Evolutionary conservation across 2,329 filamentous ascomycete species (phyloP), one percentile per base, ranked within the genome.

Genomic region (Fusarium camptoceras): DNA sequence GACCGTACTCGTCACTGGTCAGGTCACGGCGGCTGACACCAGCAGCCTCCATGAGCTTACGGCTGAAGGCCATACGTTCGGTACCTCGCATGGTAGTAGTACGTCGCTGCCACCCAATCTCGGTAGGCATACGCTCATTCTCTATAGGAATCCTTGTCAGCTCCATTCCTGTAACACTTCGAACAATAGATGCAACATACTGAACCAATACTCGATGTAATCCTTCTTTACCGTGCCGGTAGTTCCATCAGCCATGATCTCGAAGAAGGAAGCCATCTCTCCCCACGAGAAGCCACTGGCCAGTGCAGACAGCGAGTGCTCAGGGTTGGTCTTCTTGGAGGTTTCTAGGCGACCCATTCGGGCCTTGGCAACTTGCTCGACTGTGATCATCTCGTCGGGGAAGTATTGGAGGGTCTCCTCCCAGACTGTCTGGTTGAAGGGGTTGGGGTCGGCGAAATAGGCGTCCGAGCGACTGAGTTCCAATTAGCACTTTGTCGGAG

Each of bases 231-330:
- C 59, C 24, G 59, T 61, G 44, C 55, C 55, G 11, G 59, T 61
- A 24, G 44, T 61, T 1, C 59, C 59, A 5, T 60, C 59, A 22
- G 59, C 59, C 59, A 60, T 61, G 28, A 61, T 61, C 37, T 61
- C 59, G 18, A 61, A 61, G 16, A 61, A 61, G 8, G 59, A 61
- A 6, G 59, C 59, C 59, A 61, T 61, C 22, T 61, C 59, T 8
- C 59, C 59, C 59, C 59, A 61, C 3, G 55, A 60, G 20, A 61
- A 61, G 2, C 59, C 59, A 0, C 60, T 44, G 4, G 59, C 59
- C 22, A 61, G 30, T 7, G 18, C 20, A 4, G 55, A 61, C 8
- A 61, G 24, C 6, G 59, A 61, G 28, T 60, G 59, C 22, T 63
- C 22, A 0, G 59, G 59, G 1, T 63, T 63, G 0, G 41, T 47